These are phyloP conservation scores for Lasiodiplodia theobromae DNA, from an alignment of 2,329 filamentous ascomycete genomes.

Conservation along the genomic window DNA sequence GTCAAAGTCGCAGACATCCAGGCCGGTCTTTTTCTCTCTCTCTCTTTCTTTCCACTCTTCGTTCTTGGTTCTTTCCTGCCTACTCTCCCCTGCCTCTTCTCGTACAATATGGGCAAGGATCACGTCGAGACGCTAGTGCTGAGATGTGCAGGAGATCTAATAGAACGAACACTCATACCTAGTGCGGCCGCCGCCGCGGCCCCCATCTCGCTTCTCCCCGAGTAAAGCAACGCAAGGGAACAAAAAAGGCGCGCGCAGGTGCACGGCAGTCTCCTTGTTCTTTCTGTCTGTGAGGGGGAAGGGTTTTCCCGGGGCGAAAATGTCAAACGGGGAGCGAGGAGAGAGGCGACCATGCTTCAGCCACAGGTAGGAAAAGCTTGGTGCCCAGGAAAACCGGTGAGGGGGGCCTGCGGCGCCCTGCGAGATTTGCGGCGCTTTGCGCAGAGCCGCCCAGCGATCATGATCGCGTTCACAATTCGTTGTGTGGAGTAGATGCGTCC, in stretches of 20 bases:
- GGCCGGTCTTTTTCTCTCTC: not conserved
- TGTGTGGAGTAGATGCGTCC: not conserved
- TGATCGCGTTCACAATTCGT: not conserved
- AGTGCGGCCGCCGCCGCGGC: not conserved
- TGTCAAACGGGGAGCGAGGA: not conserved
- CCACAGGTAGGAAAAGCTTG: not conserved
- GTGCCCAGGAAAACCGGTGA: slow-evolving; percentile 2
- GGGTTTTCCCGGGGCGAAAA: not conserved
- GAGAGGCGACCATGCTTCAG: not conserved
- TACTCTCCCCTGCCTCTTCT: not conserved
- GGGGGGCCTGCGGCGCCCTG: too few relatives aligned
- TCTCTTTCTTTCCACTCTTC: not conserved
- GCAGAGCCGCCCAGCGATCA: not conserved
- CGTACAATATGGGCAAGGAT: not conserved
- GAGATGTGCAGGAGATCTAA: slow-evolving; percentile 1
- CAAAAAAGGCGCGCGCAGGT: too few relatives aligned
- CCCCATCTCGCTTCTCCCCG: not conserved
- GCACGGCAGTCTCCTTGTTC: not conserved
- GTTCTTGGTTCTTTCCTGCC: not conserved
- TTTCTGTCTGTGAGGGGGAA: not conserved
- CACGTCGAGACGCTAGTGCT: not conserved
- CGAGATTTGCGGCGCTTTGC: not conserved
- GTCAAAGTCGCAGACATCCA: not conserved
- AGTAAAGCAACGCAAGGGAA: slow-evolving; percentile 2
- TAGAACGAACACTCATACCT: not conserved